These are phyloP conservation scores for Cladophialophora chaetospira DNA, from an alignment of 2,329 filamentous ascomycete species.

Conservation along the genomic window DNA sequence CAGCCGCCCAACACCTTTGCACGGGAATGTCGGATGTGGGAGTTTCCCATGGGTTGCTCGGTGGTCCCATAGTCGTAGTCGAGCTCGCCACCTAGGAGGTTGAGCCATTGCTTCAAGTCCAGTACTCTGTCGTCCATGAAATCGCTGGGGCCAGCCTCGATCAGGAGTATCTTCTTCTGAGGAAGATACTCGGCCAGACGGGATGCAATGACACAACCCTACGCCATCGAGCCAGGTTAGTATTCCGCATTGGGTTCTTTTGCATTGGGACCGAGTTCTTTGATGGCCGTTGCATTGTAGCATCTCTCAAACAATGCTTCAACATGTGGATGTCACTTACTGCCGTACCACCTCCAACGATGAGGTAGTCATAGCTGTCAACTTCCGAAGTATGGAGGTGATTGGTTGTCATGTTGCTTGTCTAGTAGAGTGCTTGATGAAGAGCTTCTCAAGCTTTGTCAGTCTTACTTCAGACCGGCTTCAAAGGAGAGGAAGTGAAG, in stretches of 20 bases:
- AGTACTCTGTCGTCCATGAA: slow-evolving; percentile 85
- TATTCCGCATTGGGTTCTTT: slow-evolving; percentile 1
- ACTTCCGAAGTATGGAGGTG: slow-evolving; percentile 65
- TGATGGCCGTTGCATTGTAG: no score
- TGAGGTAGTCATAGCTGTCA: slow-evolving; percentile 77
- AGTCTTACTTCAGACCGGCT: background rate
- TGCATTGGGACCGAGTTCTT: no score
- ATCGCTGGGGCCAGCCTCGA: slow-evolving; percentile 88
- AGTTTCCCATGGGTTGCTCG: slow-evolving; percentile 86
- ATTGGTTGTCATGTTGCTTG: slow-evolving; percentile 64
- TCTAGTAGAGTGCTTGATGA: background rate
- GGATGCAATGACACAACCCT: slow-evolving; percentile 77
- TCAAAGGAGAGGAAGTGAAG: background rate
- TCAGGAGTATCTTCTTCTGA: slow-evolving; percentile 75
- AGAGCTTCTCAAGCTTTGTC: background rate
- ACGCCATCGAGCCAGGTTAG: slow-evolving; percentile 1
- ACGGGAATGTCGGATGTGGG: slow-evolving; percentile 85
- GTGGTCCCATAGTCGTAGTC: slow-evolving; percentile 91
- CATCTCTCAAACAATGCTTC: background rate
- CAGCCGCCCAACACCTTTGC: slow-evolving; percentile 91
- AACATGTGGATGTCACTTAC: slow-evolving; percentile 15
- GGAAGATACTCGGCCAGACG: slow-evolving; percentile 81
- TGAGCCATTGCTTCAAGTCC: slow-evolving; percentile 83
- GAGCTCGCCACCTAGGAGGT: slow-evolving; percentile 78
- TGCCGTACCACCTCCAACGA: slow-evolving; percentile 82